phyloP scores from a whole-genome alignment of 2,329 filamentous ascomycete species.

The Neophaeococcomyces aloes region DNA sequence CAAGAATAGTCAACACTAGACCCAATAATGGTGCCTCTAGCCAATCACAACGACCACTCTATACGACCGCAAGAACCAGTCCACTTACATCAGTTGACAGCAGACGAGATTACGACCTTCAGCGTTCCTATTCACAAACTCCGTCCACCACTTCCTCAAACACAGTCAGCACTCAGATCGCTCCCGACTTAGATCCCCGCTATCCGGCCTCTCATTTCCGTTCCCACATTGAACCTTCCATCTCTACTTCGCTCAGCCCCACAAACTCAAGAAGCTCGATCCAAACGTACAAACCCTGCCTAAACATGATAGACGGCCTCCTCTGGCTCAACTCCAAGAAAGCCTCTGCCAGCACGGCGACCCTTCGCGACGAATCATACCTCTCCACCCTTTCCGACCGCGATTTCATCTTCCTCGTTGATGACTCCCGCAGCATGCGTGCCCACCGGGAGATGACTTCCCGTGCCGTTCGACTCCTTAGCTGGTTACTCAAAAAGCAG shows the following conservation, averaged over 20 bases:
- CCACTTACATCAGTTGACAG: too few species aligned
- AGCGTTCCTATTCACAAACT: too few species aligned
- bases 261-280: background rate
- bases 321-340: conserved; percentile 15
- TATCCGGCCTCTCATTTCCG: background rate
- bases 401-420: conserved; percentile 24
- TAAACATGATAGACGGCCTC: conserved; percentile 22
- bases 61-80: too few species aligned
- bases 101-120: too few species aligned
- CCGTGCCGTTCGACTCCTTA: background rate
- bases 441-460: conserved; percentile 4
- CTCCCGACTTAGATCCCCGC: too few species aligned
- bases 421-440: conserved; percentile 23
- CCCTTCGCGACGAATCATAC: background rate
- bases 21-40: background rate
- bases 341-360: conserved; percentile 4
- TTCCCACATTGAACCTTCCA: background rate
- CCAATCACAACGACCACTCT: too few species aligned
- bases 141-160: too few species aligned
- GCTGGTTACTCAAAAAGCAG: conserved; percentile 8
- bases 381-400: background rate
- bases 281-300: conserved; percentile 12
- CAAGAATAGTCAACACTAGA: background rate
- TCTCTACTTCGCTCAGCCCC: background rate
- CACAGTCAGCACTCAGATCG: too few species aligned